Percentiles rank a stretch among this genome's conserved stretches.
Conservation (phyloP, 2,329 filamentous ascomycete genomes). For the Penicillium sumatraense region DNA sequence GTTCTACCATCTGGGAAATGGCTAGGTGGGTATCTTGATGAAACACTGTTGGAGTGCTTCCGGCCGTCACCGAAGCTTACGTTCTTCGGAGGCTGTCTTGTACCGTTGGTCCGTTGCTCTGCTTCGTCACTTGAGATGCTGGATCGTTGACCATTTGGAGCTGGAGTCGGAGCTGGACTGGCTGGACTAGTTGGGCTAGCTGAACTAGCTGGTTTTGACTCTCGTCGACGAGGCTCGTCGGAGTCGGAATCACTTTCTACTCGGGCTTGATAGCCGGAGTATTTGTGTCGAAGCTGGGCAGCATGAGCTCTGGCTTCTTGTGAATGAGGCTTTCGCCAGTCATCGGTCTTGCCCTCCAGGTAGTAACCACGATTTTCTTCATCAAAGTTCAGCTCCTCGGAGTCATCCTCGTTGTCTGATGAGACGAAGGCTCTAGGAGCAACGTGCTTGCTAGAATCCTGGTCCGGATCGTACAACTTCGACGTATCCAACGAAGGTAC, state of each 20-base stretch:
- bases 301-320: conserved; percentile 41
- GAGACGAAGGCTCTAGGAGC: conserved; percentile 23
- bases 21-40: conserved; percentile 13
- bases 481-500: conserved; percentile 31
- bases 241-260: conserved; percentile 40
- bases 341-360: conserved; percentile 39
- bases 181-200: not conserved
- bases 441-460: not conserved
- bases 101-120: conserved; percentile 14
- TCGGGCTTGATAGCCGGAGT: conserved; percentile 41
- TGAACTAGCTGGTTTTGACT: not conserved
- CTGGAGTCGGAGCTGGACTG: not conserved
- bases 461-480: conserved; percentile 9
- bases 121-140: conserved; percentile 22
- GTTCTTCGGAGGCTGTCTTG: conserved; percentile 8
- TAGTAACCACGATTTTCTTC: conserved; percentile 36
- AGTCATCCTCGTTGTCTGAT: conserved; percentile 28
- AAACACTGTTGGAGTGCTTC: conserved; percentile 18
- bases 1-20: conserved; percentile 11
- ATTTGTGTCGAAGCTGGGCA: conserved; percentile 34
- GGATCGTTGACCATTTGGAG: not conserved
- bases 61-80: conserved; percentile 9
- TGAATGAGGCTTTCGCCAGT: conserved; percentile 44
- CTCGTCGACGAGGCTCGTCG: conserved; percentile 17
- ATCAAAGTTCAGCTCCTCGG: conserved; percentile 25